Base-by-base conservation (phyloP, 1,284 basidiomycete species). In the Leccinum subrobustum region DNA sequence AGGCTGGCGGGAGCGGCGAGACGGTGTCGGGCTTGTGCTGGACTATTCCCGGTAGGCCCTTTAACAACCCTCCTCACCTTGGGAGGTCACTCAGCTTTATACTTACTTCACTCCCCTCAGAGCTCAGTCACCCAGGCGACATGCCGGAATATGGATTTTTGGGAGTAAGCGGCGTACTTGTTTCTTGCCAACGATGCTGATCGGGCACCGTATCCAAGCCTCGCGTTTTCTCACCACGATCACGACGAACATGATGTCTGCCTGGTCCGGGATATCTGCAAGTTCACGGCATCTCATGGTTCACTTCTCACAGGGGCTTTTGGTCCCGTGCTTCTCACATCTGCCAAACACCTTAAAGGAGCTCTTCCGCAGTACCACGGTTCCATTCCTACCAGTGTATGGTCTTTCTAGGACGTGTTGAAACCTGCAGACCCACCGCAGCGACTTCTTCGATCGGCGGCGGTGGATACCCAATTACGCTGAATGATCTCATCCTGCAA, bases 101-200 rank as follows among this genome's bases (percentile, higher is more conserved):
- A 74, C 42, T 60, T 33, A 73, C 42, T 60, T 33, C 35, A 58
- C 47, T 33, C 29, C 39, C 27, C 39, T 35, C 56, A 44, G 58
- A 68, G 57, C 63, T 63, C 63, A 64, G 54, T 71, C 72, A 66
- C 61, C 73, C 64, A 62, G 70, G 59, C 61, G 61, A 71, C 73
- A 60, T n/a, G 44, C 44, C 53, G 54, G 61, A 23, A 64, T 52
- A 52, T 50, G 44, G 61, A 25, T 71, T 53, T 51, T 51, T 42
- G 48, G n/a, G 27, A 37, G 60, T 60, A 68, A 63, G 62, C 69
- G 56, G 60, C 56, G 61, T 65, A 60, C 61, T 50, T 58, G 60
- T 65, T 66, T 67, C 65, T 61, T 52, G 60, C 55, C 62, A 59
- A 54, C 48, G 62, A 61, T 52, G 54, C 52, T 68, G 70, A 68